Conservation (phyloP, 2,329 filamentous ascomycete genomes). For the Aspergillus amoenus region DNA sequence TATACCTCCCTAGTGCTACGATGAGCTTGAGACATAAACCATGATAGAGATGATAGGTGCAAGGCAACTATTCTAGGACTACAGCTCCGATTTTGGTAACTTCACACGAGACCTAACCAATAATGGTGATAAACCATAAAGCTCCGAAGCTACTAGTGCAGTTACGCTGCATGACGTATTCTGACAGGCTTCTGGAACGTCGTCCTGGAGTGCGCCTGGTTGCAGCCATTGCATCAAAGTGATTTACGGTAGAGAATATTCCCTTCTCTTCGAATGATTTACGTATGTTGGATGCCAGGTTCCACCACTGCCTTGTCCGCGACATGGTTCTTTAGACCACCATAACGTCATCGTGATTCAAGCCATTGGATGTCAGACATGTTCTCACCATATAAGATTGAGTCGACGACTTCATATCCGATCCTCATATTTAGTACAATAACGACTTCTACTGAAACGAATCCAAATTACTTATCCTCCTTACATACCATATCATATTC, state of each 20-base stretch:
- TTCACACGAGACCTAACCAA: not conserved
- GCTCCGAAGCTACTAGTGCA: not conserved
- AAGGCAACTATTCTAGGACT: not conserved
- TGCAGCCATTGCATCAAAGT: not conserved
- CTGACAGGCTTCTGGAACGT: not conserved
- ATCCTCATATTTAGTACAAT: not conserved
- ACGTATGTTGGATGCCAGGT: not conserved
- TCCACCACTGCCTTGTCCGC: not conserved
- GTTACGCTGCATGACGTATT: not conserved
- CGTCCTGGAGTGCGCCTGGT: not conserved
- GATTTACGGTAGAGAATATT: not conserved
- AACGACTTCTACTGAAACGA: not conserved
- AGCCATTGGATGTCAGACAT: not conserved
- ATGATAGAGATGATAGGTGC: too few species aligned
- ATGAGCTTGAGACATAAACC: too few species aligned
- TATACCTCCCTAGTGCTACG: not conserved
- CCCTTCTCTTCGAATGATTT: not conserved
- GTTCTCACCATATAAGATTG: not conserved
- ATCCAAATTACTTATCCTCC: not conserved
- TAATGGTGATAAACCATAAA: not conserved
- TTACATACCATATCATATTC: not conserved
- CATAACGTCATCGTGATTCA: constrained; percentile 7
- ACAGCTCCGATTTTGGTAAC: not conserved
- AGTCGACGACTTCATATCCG: not conserved
- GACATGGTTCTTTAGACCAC: not conserved